phyloP scores from a whole-genome alignment of 495 filamentous ascomycete species.

The Neurospora intermedia region DNA sequence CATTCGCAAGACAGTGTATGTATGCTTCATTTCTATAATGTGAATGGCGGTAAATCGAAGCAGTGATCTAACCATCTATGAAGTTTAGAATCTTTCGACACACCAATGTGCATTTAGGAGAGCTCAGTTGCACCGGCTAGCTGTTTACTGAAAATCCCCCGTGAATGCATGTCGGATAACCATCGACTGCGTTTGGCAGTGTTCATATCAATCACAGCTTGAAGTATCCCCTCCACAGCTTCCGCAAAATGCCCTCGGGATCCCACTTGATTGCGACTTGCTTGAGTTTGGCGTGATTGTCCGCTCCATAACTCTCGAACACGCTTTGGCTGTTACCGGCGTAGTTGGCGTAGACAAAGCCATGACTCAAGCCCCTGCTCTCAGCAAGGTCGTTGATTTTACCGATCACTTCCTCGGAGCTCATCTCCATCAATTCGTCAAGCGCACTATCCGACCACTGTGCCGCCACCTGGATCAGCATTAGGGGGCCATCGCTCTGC shows the following conservation, averaged over 20 bases:
- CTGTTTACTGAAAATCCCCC: not conserved
- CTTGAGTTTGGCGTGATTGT: slow-evolving; percentile 24
- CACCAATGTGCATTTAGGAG: not conserved
- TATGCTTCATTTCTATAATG: not conserved
- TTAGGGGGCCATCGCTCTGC: slow-evolving; percentile 13
- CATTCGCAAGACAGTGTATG: not conserved
- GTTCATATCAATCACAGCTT: slow-evolving; percentile 13
- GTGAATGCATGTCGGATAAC: not conserved
- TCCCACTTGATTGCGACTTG: slow-evolving; percentile 33
- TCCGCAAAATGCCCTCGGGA: slow-evolving; percentile 29
- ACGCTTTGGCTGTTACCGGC: slow-evolving; percentile 32
- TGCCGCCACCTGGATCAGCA: slow-evolving; percentile 11
- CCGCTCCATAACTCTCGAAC: slow-evolving; percentile 32
- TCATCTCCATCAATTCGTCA: slow-evolving; percentile 18
- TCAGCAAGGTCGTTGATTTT: slow-evolving; percentile 29
- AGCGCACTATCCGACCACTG: slow-evolving; percentile 7
- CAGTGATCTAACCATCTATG: not conserved
- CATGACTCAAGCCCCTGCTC: slow-evolving; percentile 29
- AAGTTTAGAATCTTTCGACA: not conserved
- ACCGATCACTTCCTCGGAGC: slow-evolving; percentile 19
- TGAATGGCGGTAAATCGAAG: not conserved
- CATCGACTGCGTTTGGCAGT: not conserved
- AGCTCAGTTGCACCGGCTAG: not conserved
- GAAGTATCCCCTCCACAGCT: slow-evolving; percentile 30
- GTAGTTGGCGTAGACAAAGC: slow-evolving; percentile 50